Evolutionary conservation across 192 early-diverging fungal genomes (phyloP).

Genomic region (Podila clonocystis): DNA sequence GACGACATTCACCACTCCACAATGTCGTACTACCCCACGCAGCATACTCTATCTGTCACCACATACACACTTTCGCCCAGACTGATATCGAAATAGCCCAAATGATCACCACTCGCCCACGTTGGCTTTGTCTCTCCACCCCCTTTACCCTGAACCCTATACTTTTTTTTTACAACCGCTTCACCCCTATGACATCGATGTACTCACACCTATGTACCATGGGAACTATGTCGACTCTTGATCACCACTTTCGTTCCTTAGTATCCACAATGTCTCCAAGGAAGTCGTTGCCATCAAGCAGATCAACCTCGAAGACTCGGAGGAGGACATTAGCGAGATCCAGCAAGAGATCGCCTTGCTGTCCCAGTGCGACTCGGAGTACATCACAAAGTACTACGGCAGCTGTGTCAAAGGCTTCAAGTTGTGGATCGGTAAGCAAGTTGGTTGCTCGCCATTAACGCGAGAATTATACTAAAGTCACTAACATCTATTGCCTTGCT

Average conservation of each 20-base stretch:
- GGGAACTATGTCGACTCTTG: not conserved
- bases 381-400: slow-evolving; percentile 60
- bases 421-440: slow-evolving; percentile 59
- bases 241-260: not conserved
- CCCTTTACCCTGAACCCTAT: not conserved
- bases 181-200: slow-evolving; percentile 3
- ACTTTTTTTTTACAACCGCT: slow-evolving; percentile 1
- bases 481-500: no score
- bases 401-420: slow-evolving; percentile 60
- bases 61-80: no score
- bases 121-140: slow-evolving; percentile 5
- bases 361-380: slow-evolving; percentile 59
- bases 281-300: slow-evolving; percentile 60
- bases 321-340: slow-evolving; percentile 64
- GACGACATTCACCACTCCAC: no score
- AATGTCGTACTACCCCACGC: no score
- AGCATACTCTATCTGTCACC: no score
- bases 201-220: not conserved
- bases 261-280: slow-evolving; percentile 59
- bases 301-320: slow-evolving; percentile 60
- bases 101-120: not conserved
- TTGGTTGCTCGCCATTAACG: no score
- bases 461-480: no score
- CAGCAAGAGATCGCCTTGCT: slow-evolving; percentile 62
- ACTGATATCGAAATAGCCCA: no score